Evolutionary conservation across 2,329 filamentous ascomycete species (phyloP), one percentile per base, ranked within the genome.

Genomic region (Cordyceps cicadae): DNA sequence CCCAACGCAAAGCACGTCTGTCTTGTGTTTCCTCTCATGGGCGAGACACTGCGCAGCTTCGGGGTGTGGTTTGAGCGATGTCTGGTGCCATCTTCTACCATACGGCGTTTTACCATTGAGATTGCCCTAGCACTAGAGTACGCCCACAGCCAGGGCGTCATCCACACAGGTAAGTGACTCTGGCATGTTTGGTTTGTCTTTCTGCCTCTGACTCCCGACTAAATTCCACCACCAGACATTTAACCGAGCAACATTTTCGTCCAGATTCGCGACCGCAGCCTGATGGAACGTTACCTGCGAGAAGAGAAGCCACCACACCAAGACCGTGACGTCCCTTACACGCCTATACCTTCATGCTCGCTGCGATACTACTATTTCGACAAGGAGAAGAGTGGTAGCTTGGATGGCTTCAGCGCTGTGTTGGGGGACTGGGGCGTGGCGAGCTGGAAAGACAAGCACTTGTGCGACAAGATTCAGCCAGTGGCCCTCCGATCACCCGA

Each of bases 1-100:
- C 70, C 70, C 2, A 71, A 73, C 21, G 69, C 70, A 3, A 62
- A 55, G 2, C 71, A 73, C 55, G 57, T 68, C 2, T 73, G 69
- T 46, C 63, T 70, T 7, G 66, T 73, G 2, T 67, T 69, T 46
- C 65, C 72, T 24, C 64, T 68, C 8, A 68, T 72, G 65, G 71
- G 68, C 1, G 65, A 67, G 32, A 66, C 65, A n/a, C 54, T 70
- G 11, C 59, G 60, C 19, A 64, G 48, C 58, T 67, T 67, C 24
- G 62, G 54, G 5, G 49, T 50, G 12, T 64, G 56, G 57, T 69
- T 67, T 34, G 5, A 34, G 0, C 58, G 29, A 29, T 3, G 32
- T 29, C 54, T 54, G 43, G 46, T 70, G 17, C 67, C 67, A 2
- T 17, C 51, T 41, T 9, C 11, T 3, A 3, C 64, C 17, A 63